Evolutionary conservation across 1,284 basidiomycete genomes (phyloP), one percentile per base, ranked within the genome.

Genomic region (Chalciporus piperatoides): DNA sequence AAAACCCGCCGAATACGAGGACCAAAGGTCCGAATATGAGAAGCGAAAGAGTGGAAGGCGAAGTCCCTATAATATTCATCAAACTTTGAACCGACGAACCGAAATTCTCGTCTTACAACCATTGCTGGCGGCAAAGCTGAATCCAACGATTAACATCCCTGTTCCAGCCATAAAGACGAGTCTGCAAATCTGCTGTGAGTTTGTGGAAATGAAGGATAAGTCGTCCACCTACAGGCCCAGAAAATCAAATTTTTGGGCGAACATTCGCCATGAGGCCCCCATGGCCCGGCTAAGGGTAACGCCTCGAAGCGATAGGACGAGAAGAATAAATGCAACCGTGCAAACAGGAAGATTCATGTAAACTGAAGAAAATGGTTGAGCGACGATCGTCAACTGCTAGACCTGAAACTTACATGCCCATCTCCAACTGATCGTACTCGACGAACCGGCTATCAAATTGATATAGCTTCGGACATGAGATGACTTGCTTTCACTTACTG

Each of bases 271-370:
- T 10, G 84, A 81, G 33, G 78, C 69, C 47, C 74, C 69, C 15
- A 68, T 62, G 12, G 75, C 56, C 35, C 65, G 67, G 19, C 72
- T 68, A n/a, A 84, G 64, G 32, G 70, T 62, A 37, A 87, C 75
- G 40, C 68, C 67, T 54, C 78, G 79, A 48, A 90, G 76, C 15
- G 84, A 81, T 33, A 79, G 51, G 28, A 69, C 63, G 17, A 90
- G 68, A 12, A 87, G 73, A n/a, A 78, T 52, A 52, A 76, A 73
- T 12, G 84, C 81, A 21, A 80, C 58, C 24, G 78, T 63, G 61
- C 84, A 86, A 45, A 90, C 69, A n/a, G 88, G 88, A 41, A 90
- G 71, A 68, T 90, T 91, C 59, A 91, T 73, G 63, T 81, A 90
- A 64, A 91, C 89, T 90, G 55, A 41, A 23, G 23, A 57, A 41